Conservation (phyloP, 768 basidiomycete genomes). For the Vishniacozyma victoriae region DNA sequence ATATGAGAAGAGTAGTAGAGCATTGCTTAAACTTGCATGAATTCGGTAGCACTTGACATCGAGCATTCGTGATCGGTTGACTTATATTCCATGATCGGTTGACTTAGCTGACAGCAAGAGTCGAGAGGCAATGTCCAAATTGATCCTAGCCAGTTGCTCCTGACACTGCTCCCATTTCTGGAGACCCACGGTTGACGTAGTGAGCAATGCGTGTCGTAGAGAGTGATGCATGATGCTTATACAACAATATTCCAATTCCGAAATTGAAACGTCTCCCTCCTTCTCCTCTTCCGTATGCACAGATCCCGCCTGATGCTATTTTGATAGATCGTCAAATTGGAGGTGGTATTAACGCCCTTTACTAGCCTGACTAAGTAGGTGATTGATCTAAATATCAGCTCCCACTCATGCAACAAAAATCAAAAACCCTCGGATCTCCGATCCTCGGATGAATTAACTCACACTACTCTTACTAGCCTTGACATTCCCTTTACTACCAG, state of each 20-base stretch:
- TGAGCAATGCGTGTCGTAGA: no score
- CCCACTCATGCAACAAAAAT: neutral
- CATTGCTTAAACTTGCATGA: neutral
- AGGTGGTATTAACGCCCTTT: no score
- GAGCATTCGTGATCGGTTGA: no score
- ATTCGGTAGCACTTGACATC: neutral
- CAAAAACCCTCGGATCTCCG: neutral
- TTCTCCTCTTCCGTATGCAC: neutral
- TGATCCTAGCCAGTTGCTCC: no score
- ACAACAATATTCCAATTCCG: no score
- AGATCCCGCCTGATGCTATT: no score
- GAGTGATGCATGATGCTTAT: no score
- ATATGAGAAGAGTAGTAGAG: neutral
- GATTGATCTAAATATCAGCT: constrained; percentile 13
- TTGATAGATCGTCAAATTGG: no score
- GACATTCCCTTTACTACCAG: constrained; percentile 5
- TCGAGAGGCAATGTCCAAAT: neutral
- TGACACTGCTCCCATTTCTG: no score
- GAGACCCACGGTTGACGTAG: no score
- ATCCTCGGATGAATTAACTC: neutral
- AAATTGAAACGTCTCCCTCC: no score
- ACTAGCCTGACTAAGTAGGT: constrained; percentile 10
- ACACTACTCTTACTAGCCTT: constrained; percentile 12
- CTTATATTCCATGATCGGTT: neutral
- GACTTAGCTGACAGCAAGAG: neutral